Evolutionary conservation across 2,329 filamentous ascomycete species (phyloP).

Genomic region (Colletotrichum chrysophilum): DNA sequence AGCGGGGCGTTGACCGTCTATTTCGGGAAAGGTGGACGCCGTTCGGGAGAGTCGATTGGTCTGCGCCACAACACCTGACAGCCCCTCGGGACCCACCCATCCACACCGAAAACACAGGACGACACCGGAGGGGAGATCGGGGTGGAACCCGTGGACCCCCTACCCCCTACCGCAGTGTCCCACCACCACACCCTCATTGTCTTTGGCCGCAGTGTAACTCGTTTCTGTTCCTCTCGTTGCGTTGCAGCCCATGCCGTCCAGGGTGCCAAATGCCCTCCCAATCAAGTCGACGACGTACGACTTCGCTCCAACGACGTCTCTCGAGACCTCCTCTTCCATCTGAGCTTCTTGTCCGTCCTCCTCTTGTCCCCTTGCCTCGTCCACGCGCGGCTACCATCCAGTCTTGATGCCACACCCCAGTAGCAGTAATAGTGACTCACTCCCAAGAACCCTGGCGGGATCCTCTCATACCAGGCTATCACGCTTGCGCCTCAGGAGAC

Average conservation of each 20-base stretch:
- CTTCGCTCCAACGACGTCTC: not conserved
- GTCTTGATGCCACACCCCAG: not conserved
- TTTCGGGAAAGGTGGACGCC: conserved; percentile 15
- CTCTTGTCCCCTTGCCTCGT: conserved; percentile 12
- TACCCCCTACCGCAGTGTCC: not conserved
- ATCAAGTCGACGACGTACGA: conserved; percentile 14
- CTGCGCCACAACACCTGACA: conserved; percentile 43
- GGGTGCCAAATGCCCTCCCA: not conserved
- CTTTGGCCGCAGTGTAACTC: not conserved
- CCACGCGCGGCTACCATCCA: conserved; percentile 2
- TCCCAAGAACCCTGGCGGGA: not conserved
- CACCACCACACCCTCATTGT: not conserved
- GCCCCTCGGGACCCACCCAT: conserved; percentile 30
- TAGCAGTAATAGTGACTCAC: not conserved
- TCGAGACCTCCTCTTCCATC: not conserved
- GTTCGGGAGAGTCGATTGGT: conserved; percentile 34
- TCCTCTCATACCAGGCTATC: not conserved
- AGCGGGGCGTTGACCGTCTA: conserved; percentile 4
- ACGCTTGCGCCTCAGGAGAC: conserved; percentile 6
- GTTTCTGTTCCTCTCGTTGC: not conserved
- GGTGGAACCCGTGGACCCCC: not conserved
- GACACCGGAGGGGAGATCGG: not conserved
- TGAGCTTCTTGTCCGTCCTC: not conserved
- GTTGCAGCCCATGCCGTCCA: not conserved
- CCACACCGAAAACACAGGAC: conserved; percentile 1